Evolutionary conservation across 352 stramenopile species (phyloP), one percentile per base, ranked within the genome.

Genomic region (Phytophthora agathidicida): DNA sequence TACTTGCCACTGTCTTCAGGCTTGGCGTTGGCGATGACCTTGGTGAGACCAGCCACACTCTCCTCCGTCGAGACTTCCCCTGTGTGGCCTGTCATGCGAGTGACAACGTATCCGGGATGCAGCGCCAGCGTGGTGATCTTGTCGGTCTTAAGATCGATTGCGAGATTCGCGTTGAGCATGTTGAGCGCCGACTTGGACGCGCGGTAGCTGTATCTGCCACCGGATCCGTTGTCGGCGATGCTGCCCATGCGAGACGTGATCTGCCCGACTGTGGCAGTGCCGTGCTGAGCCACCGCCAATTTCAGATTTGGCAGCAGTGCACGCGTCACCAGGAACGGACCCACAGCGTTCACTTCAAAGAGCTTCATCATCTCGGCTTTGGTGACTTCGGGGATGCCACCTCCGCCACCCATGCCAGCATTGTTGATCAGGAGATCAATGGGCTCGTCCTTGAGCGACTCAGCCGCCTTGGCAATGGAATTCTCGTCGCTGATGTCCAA

Each of bases 131-230:
- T 38, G 7, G 58, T 47, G 53, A 91, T 84, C n/a, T 75, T 71
- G 31, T 82, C 60, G 33, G 26, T 38, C 60, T 78, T 73, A 14
- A 87, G 63, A 30, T 89, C 76, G 19, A 76, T 33, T n/a, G 69
- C 48, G 3, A 91, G 60, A 14, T 57, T 73, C 65, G 63, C 76
- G 49, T 68, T 87, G 36, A 88, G 52, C 62, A 81, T 87, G 62
- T 95, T 95, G 45, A 90, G 66, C 20, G 80, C 86, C 32, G 75
- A 43, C 65, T 93, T 92, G 43, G 75, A 86, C 32, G 85, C 77
- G 37, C 81, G 75, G 73, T 94, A 92, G 45, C 74, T 79, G 53
- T 90, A 90, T 27, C 47, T 44, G 16, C 54, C 60, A 11, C 60
- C 65, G 4, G 65, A 71, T 14, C 27, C 39, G 41, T 74, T 74